These are phyloP conservation scores for Ophiostoma perfectum DNA, from an alignment of 2,329 filamentous ascomycete species.

Conservation along the genomic window DNA sequence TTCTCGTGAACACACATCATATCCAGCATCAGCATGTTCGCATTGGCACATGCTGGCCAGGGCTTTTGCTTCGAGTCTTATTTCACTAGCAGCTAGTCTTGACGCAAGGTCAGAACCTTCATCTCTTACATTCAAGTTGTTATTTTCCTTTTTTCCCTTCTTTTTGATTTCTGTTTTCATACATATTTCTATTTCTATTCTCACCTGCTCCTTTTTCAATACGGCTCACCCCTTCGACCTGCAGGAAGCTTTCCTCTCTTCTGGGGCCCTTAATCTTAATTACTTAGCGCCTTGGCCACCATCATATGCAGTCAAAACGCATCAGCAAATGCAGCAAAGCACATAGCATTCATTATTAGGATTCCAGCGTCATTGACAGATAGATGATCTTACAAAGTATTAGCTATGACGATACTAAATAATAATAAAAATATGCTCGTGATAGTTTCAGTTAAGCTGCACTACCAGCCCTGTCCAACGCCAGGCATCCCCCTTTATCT, in stretches of 20 bases:
- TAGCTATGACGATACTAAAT: background rate
- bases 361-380: too few species aligned
- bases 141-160: background rate
- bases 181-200: background rate
- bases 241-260: constrained; percentile 17
- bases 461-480: background rate
- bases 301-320: background rate
- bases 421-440: background rate
- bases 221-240: constrained; percentile 17
- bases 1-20: background rate
- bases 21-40: background rate
- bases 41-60: background rate
- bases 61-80: background rate
- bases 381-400: too few species aligned
- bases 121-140: background rate
- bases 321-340: background rate
- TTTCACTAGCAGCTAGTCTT: background rate
- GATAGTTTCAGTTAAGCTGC: background rate
- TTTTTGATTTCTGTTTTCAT: background rate
- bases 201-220: background rate
- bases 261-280: constrained; percentile 16
- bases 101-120: background rate
- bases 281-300: constrained; percentile 18
- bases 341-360: background rate
- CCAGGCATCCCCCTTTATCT: background rate